phyloP scores from a whole-genome alignment of 805 yeast genomes.

The Nakazawaea wickerhamii region DNA sequence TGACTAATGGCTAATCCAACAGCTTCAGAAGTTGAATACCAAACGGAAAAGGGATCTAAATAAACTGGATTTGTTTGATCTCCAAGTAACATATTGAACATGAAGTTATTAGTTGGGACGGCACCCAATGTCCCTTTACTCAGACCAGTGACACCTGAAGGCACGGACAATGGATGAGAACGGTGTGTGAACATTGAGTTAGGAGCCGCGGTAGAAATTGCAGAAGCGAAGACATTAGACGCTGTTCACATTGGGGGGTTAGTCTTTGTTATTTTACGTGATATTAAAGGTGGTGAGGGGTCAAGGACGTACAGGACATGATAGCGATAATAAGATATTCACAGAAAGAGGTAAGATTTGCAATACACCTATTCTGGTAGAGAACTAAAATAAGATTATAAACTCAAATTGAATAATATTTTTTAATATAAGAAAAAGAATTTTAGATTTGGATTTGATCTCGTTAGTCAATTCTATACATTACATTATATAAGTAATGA shows the following conservation, averaged over 20 bases:
- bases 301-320: neutral
- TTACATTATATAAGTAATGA: no score
- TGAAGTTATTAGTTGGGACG: slow-evolving; percentile 74
- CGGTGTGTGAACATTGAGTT: slow-evolving; percentile 32
- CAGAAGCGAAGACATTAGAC: slow-evolving; percentile 33
- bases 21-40: slow-evolving; percentile 42
- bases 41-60: slow-evolving; percentile 78
- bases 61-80: slow-evolving; percentile 65
- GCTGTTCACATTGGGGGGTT: neutral
- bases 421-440: no score
- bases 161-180: slow-evolving; percentile 21
- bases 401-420: no score
- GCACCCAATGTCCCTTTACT: slow-evolving; percentile 18
- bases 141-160: slow-evolving; percentile 18
- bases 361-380: no score
- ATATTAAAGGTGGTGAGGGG: no score
- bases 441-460: no score
- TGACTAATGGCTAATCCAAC: slow-evolving; percentile 67
- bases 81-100: slow-evolving; percentile 63
- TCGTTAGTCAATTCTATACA: no score
- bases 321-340: no score
- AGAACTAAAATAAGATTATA: no score
- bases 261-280: no score
- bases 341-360: no score
- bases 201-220: slow-evolving; percentile 41